Conservation (phyloP, 805 yeast species). For the Suhomyces sp. region DNA sequence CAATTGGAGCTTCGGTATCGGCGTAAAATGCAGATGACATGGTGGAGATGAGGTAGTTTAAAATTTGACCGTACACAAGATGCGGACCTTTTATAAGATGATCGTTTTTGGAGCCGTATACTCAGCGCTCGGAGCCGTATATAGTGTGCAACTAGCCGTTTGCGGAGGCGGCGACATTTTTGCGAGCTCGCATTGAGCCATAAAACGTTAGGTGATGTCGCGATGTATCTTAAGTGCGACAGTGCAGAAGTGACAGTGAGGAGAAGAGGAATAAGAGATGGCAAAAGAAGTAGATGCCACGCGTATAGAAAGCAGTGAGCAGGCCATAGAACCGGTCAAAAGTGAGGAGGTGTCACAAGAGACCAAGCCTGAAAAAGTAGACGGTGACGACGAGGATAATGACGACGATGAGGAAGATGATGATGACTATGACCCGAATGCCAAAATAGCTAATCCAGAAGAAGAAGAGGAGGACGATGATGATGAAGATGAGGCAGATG, state of each 20-base stretch:
- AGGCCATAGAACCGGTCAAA: background rate
- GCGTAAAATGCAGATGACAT: conserved; percentile 16
- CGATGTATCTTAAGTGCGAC: background rate
- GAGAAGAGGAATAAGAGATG: background rate
- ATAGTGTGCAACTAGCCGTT: background rate
- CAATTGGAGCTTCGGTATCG: conserved; percentile 43
- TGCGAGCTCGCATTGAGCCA: background rate
- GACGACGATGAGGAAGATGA: conserved; percentile 33
- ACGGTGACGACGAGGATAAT: conserved; percentile 12
- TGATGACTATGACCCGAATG: conserved; percentile 30
- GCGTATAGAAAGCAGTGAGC: background rate
- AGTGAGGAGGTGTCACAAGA: background rate
- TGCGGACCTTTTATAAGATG: background rate
- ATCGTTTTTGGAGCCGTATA: background rate
- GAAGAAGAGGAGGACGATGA: conserved; percentile 36
- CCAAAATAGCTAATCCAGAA: conserved; percentile 14
- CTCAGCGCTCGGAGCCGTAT: background rate
- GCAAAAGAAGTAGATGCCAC: background rate
- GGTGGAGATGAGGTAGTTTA: conserved; percentile 1
- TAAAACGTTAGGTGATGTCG: background rate
- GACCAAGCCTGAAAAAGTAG: background rate
- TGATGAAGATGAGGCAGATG: conserved; percentile 31
- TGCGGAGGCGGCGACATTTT: background rate
- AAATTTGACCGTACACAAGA: background rate
- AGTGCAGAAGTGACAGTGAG: background rate